These are phyloP conservation scores for Penicillium crustosum DNA, from an alignment of 2,329 filamentous ascomycete species.

Conservation along the genomic window DNA sequence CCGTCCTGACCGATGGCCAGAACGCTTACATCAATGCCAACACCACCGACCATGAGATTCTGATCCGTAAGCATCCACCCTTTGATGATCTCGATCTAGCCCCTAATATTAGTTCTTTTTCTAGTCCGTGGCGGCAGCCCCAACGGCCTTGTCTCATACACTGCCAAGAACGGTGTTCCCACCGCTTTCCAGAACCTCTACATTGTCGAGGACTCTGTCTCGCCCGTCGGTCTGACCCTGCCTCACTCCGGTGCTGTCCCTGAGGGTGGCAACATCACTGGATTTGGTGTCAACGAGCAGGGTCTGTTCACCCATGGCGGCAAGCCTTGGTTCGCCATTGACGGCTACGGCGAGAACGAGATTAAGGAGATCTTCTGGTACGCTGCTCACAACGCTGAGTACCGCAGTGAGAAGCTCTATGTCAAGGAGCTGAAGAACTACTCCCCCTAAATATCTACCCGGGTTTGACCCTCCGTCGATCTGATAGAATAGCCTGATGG, in stretches of 20 bases:
- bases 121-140: conserved; percentile 21
- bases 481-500: not conserved
- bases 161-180: conserved; percentile 21
- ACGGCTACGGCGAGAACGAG: conserved; percentile 23
- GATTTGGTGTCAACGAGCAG: conserved; percentile 28
- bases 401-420: conserved; percentile 20
- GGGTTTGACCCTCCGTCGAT: not conserved
- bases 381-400: conserved; percentile 25
- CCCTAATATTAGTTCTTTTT: not conserved
- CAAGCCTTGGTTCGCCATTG: conserved; percentile 28
- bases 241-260: conserved; percentile 32
- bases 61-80: conserved; percentile 25
- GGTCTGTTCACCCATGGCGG: conserved; percentile 30
- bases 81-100: not conserved
- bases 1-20: conserved; percentile 29
- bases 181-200: conserved; percentile 33
- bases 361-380: conserved; percentile 31
- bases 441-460: not conserved
- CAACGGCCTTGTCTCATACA: conserved; percentile 27
- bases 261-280: conserved; percentile 22
- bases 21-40: conserved; percentile 25
- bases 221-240: conserved; percentile 24
- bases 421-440: conserved; percentile 31
- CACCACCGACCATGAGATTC: conserved; percentile 23
- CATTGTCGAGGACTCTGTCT: conserved; percentile 25